phyloP scores from a whole-genome alignment of 2,329 filamentous ascomycete genomes.

The Talaromyces rugulosus region DNA sequence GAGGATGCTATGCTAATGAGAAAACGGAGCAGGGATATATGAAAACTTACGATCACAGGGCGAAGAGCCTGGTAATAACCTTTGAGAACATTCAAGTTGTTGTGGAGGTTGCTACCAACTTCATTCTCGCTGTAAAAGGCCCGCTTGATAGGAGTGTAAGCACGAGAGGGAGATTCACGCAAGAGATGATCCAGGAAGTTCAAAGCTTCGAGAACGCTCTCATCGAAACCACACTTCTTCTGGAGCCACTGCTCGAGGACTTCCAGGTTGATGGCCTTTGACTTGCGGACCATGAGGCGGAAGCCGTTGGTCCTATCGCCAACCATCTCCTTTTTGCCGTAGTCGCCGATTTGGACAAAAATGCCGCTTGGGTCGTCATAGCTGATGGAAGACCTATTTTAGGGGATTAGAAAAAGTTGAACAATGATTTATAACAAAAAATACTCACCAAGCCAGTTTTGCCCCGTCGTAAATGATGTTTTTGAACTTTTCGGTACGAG shows the following conservation, averaged over 20 bases:
- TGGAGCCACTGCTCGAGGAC: conserved; percentile 64
- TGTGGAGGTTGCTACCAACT: conserved; percentile 52
- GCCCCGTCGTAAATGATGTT: conserved; percentile 77
- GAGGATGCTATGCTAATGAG: conserved; percentile 2
- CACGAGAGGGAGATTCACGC: conserved; percentile 68
- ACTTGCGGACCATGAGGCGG: conserved; percentile 59
- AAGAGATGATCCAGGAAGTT: conserved; percentile 90
- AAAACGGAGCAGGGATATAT: conserved; percentile 5
- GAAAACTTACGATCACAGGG: conserved; percentile 56
- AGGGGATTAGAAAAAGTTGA: conserved; percentile 20
- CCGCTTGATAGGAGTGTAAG: conserved; percentile 69
- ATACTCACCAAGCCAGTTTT: conserved; percentile 73
- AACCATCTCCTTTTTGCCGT: conserved; percentile 36
- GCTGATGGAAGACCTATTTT: conserved; percentile 32
- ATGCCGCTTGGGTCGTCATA: conserved; percentile 47
- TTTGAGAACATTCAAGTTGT: conserved; percentile 73
- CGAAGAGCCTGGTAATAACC: conserved; percentile 85
- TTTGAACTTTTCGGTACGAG: conserved; percentile 55
- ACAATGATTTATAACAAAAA: conserved; percentile 18
- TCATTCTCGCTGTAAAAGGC: conserved; percentile 68
- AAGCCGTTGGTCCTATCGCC: conserved; percentile 48
- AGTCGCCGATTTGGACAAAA: conserved; percentile 50
- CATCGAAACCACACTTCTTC: conserved; percentile 50
- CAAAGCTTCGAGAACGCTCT: conserved; percentile 70
- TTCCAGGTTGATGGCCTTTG: conserved; percentile 65